Evolutionary conservation across 768 basidiomycete genomes (phyloP).

Genomic region (Mycena maculata): DNA sequence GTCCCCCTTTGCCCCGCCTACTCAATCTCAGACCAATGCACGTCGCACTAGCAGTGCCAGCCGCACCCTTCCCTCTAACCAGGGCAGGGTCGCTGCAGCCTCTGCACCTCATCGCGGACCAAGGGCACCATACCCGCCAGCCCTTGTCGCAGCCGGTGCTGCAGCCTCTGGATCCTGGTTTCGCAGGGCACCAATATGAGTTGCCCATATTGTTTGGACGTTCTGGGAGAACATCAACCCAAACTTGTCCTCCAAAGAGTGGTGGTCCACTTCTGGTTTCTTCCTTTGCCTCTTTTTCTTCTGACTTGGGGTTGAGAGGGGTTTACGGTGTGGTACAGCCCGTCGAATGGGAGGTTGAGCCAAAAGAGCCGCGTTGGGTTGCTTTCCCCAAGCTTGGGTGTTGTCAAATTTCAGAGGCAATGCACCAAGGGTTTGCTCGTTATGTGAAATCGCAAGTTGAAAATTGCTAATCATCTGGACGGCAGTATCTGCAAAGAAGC

Average conservation of each 20-base stretch:
- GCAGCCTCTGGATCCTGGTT: background rate
- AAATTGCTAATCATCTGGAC: background rate
- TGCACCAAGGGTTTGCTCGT: background rate
- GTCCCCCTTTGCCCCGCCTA: background rate
- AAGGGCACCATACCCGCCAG: background rate
- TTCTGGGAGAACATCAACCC: background rate
- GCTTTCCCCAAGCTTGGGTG: background rate
- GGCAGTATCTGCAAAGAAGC: background rate
- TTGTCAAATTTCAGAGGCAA: background rate
- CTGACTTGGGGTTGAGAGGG: background rate
- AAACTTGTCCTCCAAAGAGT: background rate
- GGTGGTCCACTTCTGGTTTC: background rate
- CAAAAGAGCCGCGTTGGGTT: background rate
- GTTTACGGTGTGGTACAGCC: background rate
- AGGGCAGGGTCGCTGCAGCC: background rate
- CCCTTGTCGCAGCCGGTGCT: background rate
- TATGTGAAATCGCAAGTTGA: background rate
- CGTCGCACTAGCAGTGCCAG: background rate
- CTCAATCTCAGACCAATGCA: background rate
- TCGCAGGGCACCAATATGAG: background rate
- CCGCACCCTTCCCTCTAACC: background rate
- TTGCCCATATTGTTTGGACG: background rate
- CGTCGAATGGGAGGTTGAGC: background rate
- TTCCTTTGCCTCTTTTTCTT: background rate
- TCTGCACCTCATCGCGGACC: background rate